A percentile compares a stretch with the other conserved stretches of the same genome.
These are phyloP conservation scores for Diplotaxis tenuifolia DNA, from an alignment of 345 rosid species.

Conservation along the genomic window DNA sequence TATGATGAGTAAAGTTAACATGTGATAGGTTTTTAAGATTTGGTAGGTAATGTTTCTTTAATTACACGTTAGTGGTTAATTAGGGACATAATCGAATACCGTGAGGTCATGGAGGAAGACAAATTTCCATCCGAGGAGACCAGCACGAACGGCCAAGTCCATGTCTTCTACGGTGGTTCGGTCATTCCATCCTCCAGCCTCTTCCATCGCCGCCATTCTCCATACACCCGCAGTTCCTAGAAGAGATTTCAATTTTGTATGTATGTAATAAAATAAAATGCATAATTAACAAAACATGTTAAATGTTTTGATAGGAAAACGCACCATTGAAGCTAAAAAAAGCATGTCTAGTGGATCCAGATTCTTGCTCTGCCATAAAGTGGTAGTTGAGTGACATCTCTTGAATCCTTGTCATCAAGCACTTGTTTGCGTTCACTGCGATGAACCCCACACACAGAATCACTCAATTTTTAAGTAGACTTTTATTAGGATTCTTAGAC, in stretches of 20 bases:
- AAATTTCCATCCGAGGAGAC: slow-evolving; percentile 98
- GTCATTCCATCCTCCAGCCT: slow-evolving; percentile 99
- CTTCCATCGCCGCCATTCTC: slow-evolving; percentile 91
- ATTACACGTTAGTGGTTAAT: background rate
- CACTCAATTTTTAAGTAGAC: background rate
- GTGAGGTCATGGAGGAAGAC: slow-evolving; percentile 82
- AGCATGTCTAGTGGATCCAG: slow-evolving; percentile 34
- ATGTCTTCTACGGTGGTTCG: slow-evolving; percentile 97
- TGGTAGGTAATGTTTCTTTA: background rate
- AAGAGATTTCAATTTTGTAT: too few relatives aligned
- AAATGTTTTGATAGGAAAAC: background rate
- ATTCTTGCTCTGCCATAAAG: slow-evolving; percentile 41
- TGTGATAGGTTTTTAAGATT: background rate
- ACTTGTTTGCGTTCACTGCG: slow-evolving; percentile 37
- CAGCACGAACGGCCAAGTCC: slow-evolving; percentile 93
- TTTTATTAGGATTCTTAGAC: background rate
- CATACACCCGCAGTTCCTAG: slow-evolving; percentile 96
- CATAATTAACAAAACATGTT: background rate
- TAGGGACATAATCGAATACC: slow-evolving; percentile 37
- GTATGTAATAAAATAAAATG: background rate
- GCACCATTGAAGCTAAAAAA: slow-evolving; percentile 41
- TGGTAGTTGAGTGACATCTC: slow-evolving; percentile 40
- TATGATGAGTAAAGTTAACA: background rate
- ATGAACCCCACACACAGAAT: slow-evolving; percentile 7
- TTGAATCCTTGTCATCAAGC: slow-evolving; percentile 41